Conservation (phyloP, 2,329 filamentous ascomycete genomes). For the Colletotrichum karsti region DNA sequence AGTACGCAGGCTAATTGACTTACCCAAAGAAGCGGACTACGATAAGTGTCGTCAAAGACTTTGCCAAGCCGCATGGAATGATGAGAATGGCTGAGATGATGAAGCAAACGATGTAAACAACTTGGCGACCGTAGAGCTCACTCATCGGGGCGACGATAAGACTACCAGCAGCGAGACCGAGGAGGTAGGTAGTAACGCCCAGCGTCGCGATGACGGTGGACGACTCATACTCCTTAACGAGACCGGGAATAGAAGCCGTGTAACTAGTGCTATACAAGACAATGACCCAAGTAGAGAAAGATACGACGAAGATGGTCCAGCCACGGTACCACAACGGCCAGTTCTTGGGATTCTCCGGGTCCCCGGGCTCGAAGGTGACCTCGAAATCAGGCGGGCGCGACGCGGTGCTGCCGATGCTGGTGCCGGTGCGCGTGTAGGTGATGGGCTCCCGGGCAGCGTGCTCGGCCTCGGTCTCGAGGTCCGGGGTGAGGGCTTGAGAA, state of each 20-base stretch:
- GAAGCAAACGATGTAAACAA: conserved; percentile 76
- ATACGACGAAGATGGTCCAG: conserved; percentile 54
- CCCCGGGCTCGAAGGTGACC: conserved; percentile 73
- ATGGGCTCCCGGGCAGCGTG: conserved; percentile 49
- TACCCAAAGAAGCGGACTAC: conserved; percentile 77
- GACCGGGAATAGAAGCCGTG: conserved; percentile 74
- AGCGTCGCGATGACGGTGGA: conserved; percentile 71
- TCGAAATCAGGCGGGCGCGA: conserved; percentile 70
- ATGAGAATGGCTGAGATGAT: conserved; percentile 72
- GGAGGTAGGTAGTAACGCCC: conserved; percentile 80
- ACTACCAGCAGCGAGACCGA: conserved; percentile 77
- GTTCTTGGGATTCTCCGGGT: conserved; percentile 72
- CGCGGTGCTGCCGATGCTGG: conserved; percentile 48
- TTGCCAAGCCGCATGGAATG: conserved; percentile 76
- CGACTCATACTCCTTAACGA: conserved; percentile 73
- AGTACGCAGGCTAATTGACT: conserved; percentile 35
- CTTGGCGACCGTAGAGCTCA: conserved; percentile 73
- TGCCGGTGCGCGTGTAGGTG: conserved; percentile 45
- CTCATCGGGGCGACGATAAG: conserved; percentile 78
- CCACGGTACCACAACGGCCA: conserved; percentile 65
- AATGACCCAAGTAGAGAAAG: conserved; percentile 56
- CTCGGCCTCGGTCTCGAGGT: conserved; percentile 48
- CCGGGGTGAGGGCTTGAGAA: conserved; percentile 46
- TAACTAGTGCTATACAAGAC: conserved; percentile 84
- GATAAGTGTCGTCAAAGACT: conserved; percentile 74